Evolutionary conservation across 169 alveolate species (phyloP), one percentile per base, ranked within the genome.

Genomic region (Babesia ovata): DNA sequence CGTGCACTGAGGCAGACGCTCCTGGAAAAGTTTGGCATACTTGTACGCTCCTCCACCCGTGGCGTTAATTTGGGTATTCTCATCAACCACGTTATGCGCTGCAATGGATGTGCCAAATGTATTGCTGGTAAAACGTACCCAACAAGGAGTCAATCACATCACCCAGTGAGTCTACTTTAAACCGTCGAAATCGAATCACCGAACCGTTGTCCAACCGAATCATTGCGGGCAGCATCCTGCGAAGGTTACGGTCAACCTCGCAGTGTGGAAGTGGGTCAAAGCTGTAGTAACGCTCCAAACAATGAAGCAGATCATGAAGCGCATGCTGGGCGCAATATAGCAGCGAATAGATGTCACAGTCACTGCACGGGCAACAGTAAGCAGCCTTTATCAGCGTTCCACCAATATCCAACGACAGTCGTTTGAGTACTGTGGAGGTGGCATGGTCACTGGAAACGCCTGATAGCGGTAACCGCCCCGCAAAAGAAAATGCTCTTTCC

Each of bases 11-110:
- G 66, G 52, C 44, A 67, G 33, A 14, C 54, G 33, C 50, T 56
- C 81, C 74, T 52, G 11, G 71, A 75, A 57, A 3, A 61, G 53
- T 2, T 24, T 13, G 19, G 33, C 65, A 42, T 65, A 56, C 70
- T 82, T 82, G 57, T 48, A 76, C 8, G 79, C 58, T 0, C 84
- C 85, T 9, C 89, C 89, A 22, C 89, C 89, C 6, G 89, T 82
- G 9, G 72, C 66, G 59, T 61, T 42, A n/a, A 79, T 45, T 7
- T 28, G 26, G 0, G 48, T 60, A 21, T 58, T 70, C 19, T 44
- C 53, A 19, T 4, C 59, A 8, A 36, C 39, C 26, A 66, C 12
- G 26, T 63, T 39, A 28, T 50, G 49, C 19, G 14, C 86, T 77
- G 50, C 49, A 36, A 56, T 2, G 33, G 17, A 26, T 17, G 22